Percentiles rank a stretch among this genome's conserved stretches.
Conservation (phyloP, 768 basidiomycete genomes). For the Rhodotorula paludigena region DNA sequence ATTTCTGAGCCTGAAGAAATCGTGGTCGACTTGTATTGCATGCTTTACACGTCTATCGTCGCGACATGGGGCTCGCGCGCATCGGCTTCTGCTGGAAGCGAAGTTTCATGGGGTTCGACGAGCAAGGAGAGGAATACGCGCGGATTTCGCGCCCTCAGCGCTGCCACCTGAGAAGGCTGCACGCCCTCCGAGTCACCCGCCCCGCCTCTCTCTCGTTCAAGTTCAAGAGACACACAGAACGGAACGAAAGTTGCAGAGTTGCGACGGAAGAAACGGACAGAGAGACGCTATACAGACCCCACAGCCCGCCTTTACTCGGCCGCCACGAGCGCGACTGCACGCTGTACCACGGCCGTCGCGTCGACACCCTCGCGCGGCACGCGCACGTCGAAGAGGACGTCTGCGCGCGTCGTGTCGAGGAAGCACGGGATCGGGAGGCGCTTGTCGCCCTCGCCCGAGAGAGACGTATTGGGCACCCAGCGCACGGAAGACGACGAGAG, state of each 20-base stretch:
- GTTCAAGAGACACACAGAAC: not conserved
- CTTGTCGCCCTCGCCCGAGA: constrained; percentile 38
- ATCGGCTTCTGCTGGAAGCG: no score
- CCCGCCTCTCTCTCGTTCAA: no score
- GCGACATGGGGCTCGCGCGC: no score
- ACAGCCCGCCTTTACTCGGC: constrained; percentile 41
- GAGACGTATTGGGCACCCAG: constrained; percentile 64
- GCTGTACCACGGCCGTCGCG: constrained; percentile 68
- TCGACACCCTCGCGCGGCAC: constrained; percentile 68
- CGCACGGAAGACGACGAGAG: constrained; percentile 76
- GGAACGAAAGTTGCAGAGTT: not conserved
- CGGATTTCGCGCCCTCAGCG: no score
- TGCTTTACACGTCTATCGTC: no score
- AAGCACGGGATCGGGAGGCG: constrained; percentile 81
- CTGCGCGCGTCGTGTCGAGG: constrained; percentile 71
- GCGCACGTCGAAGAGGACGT: constrained; percentile 77
- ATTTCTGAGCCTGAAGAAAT: constrained; percentile 9
- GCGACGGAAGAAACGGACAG: not conserved
- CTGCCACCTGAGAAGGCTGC: no score
- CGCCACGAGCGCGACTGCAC: constrained; percentile 86
- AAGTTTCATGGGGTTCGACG: no score
- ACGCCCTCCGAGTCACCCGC: no score
- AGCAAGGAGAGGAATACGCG: no score
- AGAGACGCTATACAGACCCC: not conserved
- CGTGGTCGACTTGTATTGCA: no score